Conservation (phyloP, 1,284 basidiomycete genomes). For the Volvariella volvacea region DNA sequence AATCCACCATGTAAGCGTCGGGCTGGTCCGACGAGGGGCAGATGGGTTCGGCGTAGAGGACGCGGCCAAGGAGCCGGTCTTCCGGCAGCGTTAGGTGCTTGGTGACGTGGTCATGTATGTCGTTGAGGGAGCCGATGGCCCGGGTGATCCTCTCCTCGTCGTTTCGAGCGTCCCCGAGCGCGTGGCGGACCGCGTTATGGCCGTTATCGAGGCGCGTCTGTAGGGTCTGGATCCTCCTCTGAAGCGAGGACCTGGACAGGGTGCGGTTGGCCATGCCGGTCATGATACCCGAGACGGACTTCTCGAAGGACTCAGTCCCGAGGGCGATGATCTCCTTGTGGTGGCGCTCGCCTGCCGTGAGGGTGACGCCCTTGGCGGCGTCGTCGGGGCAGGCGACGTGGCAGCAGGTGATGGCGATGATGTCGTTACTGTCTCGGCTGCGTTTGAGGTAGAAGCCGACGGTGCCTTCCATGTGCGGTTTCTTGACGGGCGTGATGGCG, state of each 20-base stretch:
- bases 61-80: conserved; percentile 26
- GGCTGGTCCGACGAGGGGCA: conserved; percentile 15
- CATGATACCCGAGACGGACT: conserved; percentile 23
- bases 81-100: conserved; percentile 14
- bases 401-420: conserved; percentile 23
- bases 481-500: conserved; percentile 19
- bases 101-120: conserved; percentile 21
- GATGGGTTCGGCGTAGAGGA: conserved; percentile 22
- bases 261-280: conserved; percentile 18
- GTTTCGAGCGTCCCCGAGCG: conserved; percentile 16
- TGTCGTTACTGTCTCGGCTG: conserved; percentile 17
- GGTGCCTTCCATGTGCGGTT: conserved; percentile 25
- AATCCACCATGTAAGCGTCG: conserved; percentile 17
- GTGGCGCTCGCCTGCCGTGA: conserved; percentile 16
- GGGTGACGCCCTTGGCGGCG: conserved; percentile 19
- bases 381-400: conserved; percentile 25
- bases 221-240: too few species aligned
- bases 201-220: conserved; percentile 15
- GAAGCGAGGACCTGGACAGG: too few species aligned
- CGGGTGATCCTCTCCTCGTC: conserved; percentile 17
- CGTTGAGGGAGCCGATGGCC: too few species aligned
- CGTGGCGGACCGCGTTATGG: conserved; percentile 20
- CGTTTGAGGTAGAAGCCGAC: conserved; percentile 23
- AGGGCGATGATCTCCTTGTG: conserved; percentile 29
- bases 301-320: conserved; percentile 22